Percentiles rank a stretch among this genome's conserved stretches.
Evolutionary conservation across 2,329 filamentous ascomycete species (phyloP).

Genomic region (Cladosporium colombiae): DNA sequence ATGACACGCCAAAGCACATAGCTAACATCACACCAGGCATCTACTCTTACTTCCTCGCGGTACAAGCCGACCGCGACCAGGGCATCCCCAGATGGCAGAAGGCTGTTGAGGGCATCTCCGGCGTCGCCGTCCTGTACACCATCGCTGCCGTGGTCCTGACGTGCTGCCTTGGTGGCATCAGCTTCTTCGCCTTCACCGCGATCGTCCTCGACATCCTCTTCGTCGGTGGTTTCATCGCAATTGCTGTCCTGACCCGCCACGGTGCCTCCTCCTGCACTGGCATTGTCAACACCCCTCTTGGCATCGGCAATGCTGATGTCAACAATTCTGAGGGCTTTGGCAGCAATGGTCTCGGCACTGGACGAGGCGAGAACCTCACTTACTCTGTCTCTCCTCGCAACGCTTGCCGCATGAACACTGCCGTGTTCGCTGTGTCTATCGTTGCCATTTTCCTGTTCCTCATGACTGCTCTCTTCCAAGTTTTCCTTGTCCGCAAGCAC

Average conservation of each 20-base stretch:
- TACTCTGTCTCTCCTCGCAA: conserved; percentile 53
- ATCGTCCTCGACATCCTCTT: conserved; percentile 78
- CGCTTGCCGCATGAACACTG: conserved; percentile 75
- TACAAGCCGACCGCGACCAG: conserved; percentile 65
- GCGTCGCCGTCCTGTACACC: conserved; percentile 73
- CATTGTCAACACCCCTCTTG: conserved; percentile 67
- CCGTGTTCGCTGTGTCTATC: conserved; percentile 74
- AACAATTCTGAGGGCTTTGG: conserved; percentile 52
- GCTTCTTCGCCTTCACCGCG: conserved; percentile 70
- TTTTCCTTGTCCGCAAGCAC: conserved; percentile 69
- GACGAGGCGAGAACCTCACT: conserved; percentile 42
- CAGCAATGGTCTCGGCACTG: conserved; percentile 48
- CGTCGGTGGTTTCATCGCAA: conserved; percentile 74
- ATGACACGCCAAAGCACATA: background rate
- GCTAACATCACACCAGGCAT: conserved; percentile 19
- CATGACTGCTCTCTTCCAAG: conserved; percentile 68
- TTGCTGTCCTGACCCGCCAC: conserved; percentile 71
- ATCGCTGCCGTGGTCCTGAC: conserved; percentile 71
- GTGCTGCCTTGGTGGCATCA: conserved; percentile 75
- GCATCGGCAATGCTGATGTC: conserved; percentile 58
- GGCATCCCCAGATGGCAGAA: conserved; percentile 65
- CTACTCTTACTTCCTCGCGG: conserved; percentile 81
- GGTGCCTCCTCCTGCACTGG: conserved; percentile 69
- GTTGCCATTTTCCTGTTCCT: conserved; percentile 78
- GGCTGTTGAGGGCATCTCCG: conserved; percentile 65